Percentiles rank a stretch among this genome's conserved stretches.
Conservation (phyloP, 2,329 filamentous ascomycete species). For the Penicillium oxalicum region DNA sequence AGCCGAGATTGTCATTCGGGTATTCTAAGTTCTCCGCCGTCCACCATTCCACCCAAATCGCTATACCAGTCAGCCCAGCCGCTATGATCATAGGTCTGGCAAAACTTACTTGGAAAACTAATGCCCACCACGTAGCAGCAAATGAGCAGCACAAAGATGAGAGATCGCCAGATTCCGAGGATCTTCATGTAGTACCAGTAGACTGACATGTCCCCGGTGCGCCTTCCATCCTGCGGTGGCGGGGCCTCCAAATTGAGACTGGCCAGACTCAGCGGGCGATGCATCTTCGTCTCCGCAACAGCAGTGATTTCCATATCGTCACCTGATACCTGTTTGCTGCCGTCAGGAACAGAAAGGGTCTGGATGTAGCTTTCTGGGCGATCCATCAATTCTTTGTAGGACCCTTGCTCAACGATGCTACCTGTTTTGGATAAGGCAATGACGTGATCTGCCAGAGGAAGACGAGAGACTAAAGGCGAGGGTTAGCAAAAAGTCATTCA, state of each 20-base stretch:
- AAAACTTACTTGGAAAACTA: slow-evolving; percentile 1
- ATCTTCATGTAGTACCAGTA: slow-evolving; percentile 4
- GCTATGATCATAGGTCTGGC: neutral
- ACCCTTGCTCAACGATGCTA: neutral
- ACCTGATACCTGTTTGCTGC: neutral
- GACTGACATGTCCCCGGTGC: slow-evolving; percentile 3
- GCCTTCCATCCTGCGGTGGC: slow-evolving; percentile 1
- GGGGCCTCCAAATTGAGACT: neutral
- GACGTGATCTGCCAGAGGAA: slow-evolving; percentile 3
- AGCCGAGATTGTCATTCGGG: slow-evolving; percentile 2
- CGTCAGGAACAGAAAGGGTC: neutral
- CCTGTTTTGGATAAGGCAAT: neutral
- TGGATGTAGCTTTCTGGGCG: slow-evolving; percentile 3
- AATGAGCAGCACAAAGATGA: neutral
- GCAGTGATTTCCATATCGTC: slow-evolving; percentile 2
- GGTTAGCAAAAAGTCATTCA: neutral
- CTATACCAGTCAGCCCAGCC: neutral
- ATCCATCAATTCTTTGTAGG: slow-evolving; percentile 2
- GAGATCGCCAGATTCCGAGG: neutral
- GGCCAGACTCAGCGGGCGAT: neutral
- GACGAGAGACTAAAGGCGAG: neutral
- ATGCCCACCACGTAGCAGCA: slow-evolving; percentile 3
- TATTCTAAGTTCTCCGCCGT: neutral
- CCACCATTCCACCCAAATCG: slow-evolving; percentile 9
- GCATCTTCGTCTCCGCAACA: neutral